A percentile compares a stretch with the other conserved stretches of the same genome.
Conservation (phyloP, 1,284 basidiomycete genomes). For the Lignosus rhinocerotis region DNA sequence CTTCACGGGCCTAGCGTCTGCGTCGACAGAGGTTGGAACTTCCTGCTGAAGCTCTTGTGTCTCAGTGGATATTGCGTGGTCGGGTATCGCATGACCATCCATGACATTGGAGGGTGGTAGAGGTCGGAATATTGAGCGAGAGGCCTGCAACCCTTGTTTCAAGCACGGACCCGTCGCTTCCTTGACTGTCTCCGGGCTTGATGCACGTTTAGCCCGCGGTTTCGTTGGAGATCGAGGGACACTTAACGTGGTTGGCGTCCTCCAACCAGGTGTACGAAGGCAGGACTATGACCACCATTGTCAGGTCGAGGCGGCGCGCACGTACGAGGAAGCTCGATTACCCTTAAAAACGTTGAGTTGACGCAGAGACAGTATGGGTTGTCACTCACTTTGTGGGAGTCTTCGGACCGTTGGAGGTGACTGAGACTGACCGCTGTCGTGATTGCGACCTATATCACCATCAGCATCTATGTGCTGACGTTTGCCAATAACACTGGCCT, state of each 20-base stretch:
- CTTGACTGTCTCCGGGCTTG: neutral
- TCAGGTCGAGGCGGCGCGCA: neutral
- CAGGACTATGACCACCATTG: neutral
- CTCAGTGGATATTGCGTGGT: neutral
- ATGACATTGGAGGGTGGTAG: constrained; percentile 5
- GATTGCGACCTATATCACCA: constrained; percentile 4
- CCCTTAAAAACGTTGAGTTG: neutral
- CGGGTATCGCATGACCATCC: neutral
- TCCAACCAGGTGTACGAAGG: constrained; percentile 1
- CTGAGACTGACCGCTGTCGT: constrained; percentile 20
- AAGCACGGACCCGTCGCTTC: neutral
- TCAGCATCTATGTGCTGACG: neutral
- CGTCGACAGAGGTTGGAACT: neutral
- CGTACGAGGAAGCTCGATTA: neutral
- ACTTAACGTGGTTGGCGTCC: neutral
- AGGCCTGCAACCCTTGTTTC: neutral
- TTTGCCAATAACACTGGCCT: constrained; percentile 5
- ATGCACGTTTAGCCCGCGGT: constrained; percentile 9
- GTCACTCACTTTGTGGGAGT: constrained; percentile 18
- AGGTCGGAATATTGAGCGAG: constrained; percentile 13
- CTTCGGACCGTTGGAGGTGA: constrained; percentile 9
- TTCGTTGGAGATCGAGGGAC: neutral
- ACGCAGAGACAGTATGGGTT: neutral
- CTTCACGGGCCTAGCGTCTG: constrained; percentile 18
- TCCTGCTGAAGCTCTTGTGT: neutral